Conservation (phyloP, 2,329 filamentous ascomycete species). For the Phyllosticta citribraziliensis region DNA sequence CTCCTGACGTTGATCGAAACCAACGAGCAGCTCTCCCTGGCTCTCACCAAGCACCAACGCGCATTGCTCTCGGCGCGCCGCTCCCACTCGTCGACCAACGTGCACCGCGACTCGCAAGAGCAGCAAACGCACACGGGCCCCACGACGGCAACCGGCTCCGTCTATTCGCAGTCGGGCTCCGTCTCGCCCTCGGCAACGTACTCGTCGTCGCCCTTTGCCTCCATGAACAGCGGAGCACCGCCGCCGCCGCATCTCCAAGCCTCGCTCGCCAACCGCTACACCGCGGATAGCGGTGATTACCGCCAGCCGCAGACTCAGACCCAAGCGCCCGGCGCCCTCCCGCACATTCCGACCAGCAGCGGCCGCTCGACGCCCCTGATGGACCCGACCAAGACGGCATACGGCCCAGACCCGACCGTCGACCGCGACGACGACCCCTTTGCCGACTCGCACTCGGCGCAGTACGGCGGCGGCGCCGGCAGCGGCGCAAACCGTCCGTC, state of each 20-base stretch:
- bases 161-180: neutral
- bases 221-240: neutral
- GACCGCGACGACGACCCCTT: constrained; percentile 29
- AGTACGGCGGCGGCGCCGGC: neutral
- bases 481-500: constrained; percentile 9
- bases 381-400: constrained; percentile 3
- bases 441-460: constrained; percentile 26
- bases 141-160: constrained; percentile 2
- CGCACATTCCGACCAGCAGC: neutral
- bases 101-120: neutral
- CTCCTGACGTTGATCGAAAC: constrained; percentile 90
- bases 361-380: neutral
- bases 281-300: neutral
- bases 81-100: constrained; percentile 13
- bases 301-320: constrained; percentile 8
- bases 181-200: neutral
- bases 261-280: neutral
- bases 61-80: constrained; percentile 55
- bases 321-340: constrained; percentile 9
- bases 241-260: constrained; percentile 1
- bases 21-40: constrained; percentile 79
- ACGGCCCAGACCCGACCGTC: neutral
- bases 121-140: constrained; percentile 10
- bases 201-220: neutral
- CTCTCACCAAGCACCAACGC: constrained; percentile 75